Conservation (phyloP, 768 basidiomycete genomes). For the Boletus rubescentipes region DNA sequence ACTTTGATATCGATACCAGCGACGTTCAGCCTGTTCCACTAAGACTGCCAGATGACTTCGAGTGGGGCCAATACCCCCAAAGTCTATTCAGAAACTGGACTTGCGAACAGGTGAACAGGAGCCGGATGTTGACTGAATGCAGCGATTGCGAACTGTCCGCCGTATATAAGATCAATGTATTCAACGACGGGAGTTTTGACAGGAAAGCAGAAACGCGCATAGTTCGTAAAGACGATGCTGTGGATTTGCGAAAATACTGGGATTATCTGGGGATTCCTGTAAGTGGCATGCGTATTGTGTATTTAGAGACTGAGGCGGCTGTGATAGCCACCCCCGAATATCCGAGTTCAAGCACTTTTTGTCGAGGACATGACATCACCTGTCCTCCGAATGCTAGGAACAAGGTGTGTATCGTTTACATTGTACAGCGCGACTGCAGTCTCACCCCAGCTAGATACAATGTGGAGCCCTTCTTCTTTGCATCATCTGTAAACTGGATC, state of each 20-base stretch:
- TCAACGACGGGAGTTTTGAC: constrained; percentile 19
- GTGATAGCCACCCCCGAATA: constrained; percentile 24
- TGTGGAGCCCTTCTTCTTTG: constrained; percentile 45
- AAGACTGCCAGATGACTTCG: background rate
- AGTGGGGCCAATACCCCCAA: constrained; percentile 48
- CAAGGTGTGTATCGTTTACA: constrained; percentile 28
- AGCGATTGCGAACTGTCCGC: constrained; percentile 13
- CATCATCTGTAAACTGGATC: constrained; percentile 42
- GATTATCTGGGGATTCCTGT: constrained; percentile 25
- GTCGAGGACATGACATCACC: constrained; percentile 36
- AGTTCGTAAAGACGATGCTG: constrained; percentile 14
- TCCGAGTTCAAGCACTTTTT: constrained; percentile 38
- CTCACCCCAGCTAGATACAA: constrained; percentile 33
- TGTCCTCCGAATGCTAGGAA: constrained; percentile 41
- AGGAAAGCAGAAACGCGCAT: constrained; percentile 6
- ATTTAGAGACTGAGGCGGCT: background rate
- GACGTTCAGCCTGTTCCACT: background rate
- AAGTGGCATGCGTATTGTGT: constrained; percentile 2
- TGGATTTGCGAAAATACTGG: constrained; percentile 28
- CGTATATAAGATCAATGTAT: constrained; percentile 20
- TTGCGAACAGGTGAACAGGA: constrained; percentile 37
- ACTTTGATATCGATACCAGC: constrained; percentile 22
- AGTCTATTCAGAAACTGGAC: constrained; percentile 57
- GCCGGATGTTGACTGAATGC: constrained; percentile 32
- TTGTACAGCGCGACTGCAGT: background rate